Percentiles rank a stretch among this genome's conserved stretches.
These are phyloP conservation scores for Calonectria multiphialidica DNA, from an alignment of 2,329 filamentous ascomycete species.

Conservation along the genomic window DNA sequence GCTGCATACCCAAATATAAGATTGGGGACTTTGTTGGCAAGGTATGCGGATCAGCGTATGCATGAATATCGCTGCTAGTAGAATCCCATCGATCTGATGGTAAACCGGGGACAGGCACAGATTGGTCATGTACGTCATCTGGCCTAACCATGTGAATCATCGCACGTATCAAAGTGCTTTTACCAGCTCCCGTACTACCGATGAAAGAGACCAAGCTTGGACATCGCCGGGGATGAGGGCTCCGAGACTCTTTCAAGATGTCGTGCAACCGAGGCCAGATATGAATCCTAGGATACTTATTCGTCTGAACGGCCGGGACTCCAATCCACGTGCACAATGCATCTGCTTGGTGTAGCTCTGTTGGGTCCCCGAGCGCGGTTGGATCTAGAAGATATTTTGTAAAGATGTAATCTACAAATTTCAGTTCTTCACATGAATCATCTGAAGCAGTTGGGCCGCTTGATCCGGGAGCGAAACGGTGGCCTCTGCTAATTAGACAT, in stretches of 20 bases:
- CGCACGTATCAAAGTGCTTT: constrained; percentile 27
- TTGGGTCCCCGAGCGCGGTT: not conserved
- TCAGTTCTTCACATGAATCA: not conserved
- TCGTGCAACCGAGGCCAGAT: not conserved
- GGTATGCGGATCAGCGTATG: constrained; percentile 23
- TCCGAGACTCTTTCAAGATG: not conserved
- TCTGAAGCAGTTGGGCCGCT: not conserved
- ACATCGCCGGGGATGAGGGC: not conserved
- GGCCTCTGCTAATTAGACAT: not conserved
- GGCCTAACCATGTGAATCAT: constrained; percentile 23
- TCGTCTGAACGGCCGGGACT: not conserved
- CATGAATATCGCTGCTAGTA: constrained; percentile 29
- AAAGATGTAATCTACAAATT: not conserved
- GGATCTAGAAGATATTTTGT: not conserved
- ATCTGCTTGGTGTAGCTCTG: not conserved
- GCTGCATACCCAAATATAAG: constrained; percentile 18
- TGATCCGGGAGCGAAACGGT: not conserved
- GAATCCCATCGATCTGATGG: constrained; percentile 5
- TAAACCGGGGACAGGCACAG: constrained; percentile 20
- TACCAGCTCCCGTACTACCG: constrained; percentile 27
- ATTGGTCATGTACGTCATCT: not conserved
- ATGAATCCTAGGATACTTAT: not conserved
- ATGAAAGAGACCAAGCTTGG: constrained; percentile 30
- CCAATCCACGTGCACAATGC: not conserved
- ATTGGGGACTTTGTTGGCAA: constrained; percentile 1